Evolutionary conservation across 805 yeast genomes (phyloP), one percentile per base, ranked within the genome.

Genomic region (Priceomyces haplophilus): DNA sequence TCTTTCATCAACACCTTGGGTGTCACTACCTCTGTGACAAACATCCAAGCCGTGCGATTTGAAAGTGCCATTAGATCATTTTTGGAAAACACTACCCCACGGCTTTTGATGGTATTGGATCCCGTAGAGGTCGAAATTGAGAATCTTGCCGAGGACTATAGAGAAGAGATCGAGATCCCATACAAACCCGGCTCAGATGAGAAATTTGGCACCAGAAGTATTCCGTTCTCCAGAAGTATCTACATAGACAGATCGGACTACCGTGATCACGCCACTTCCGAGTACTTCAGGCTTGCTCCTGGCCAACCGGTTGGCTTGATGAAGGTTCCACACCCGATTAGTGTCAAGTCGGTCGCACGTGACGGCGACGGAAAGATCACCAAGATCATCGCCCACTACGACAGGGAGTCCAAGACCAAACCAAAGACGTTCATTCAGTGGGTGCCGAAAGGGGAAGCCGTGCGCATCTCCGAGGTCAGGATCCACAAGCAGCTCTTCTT

Each of bases 391-490:
- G 96, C 85, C 39, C 78, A 83, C 55, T 93, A 91, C 59, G 86
- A 89, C 59, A 80, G 79, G 49, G 87, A 79, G 42, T 63, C 71
- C 16, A 69, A 67, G 43, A 78, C 74, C 63, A 88, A 87, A 61
- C 99, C 99, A 59, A 93, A 91, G 79, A 90, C 99, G 7, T 93
- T 75, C 61, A 89, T 93, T 58, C 99, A 93, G 69, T 93, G 99
- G 99, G 82, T 93, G 40, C 95, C 97, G 40, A 80, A 80, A 48
- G 72, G 82, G 17, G 67, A 71, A 24, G 76, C 78, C 46, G 71
- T 79, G 54, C 65, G 65, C 41, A 63, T 93, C 43, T 64, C 74
- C 23, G 95, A 93, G 66, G 85, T 90, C 19, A 82, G 98, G 66
- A 75, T 88, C 49, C 89, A 91, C 69, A 86, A 88, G 59, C 91